Evolutionary conservation across 1,139 yeast species (phyloP).

Genomic region (Lodderomyces margitis): DNA sequence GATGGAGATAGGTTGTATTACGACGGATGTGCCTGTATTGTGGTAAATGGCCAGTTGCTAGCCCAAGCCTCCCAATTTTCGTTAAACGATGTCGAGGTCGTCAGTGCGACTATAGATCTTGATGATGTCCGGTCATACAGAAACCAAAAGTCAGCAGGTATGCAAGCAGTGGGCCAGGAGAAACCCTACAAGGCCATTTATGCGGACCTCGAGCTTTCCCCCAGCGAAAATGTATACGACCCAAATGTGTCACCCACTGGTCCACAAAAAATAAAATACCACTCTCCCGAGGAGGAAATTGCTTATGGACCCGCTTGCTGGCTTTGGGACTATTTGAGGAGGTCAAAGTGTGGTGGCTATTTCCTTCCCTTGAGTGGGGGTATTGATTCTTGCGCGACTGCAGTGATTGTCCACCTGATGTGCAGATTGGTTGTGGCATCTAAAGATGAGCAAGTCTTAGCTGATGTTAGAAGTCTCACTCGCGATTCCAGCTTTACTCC

Average conservation of each 20-base stretch:
- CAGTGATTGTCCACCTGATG: slow-evolving; percentile 92
- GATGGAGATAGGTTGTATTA: slow-evolving; percentile 96
- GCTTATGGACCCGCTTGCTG: slow-evolving; percentile 99
- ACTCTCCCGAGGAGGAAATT: slow-evolving; percentile 89
- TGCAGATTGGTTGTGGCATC: slow-evolving; percentile 78
- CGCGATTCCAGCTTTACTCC: slow-evolving; percentile 63
- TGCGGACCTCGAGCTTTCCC: slow-evolving; percentile 61
- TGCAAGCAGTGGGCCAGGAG: slow-evolving; percentile 61
- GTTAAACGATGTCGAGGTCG: slow-evolving; percentile 85
- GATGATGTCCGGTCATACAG: slow-evolving; percentile 88
- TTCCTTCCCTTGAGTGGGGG: slow-evolving; percentile 96
- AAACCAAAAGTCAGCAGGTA: slow-evolving; percentile 70
- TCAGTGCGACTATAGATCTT: slow-evolving; percentile 88
- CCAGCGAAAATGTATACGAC: slow-evolving; percentile 56
- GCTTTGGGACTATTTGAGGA: slow-evolving; percentile 96
- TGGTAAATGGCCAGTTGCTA: slow-evolving; percentile 84
- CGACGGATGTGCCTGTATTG: slow-evolving; percentile 95
- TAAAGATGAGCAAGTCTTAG: slow-evolving; percentile 60
- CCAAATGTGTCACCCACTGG: slow-evolving; percentile 62
- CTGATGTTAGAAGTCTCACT: slow-evolving; percentile 68
- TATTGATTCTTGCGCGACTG: slow-evolving; percentile 96
- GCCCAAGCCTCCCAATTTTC: slow-evolving; percentile 95
- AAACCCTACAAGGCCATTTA: slow-evolving; percentile 60
- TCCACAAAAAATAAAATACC: slow-evolving; percentile 54
- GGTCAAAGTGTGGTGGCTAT: slow-evolving; percentile 87